Percentiles rank a stretch among this genome's conserved stretches.
Conservation (phyloP, 75 land plant genomes). For the Selaginella moellendorffii region DNA sequence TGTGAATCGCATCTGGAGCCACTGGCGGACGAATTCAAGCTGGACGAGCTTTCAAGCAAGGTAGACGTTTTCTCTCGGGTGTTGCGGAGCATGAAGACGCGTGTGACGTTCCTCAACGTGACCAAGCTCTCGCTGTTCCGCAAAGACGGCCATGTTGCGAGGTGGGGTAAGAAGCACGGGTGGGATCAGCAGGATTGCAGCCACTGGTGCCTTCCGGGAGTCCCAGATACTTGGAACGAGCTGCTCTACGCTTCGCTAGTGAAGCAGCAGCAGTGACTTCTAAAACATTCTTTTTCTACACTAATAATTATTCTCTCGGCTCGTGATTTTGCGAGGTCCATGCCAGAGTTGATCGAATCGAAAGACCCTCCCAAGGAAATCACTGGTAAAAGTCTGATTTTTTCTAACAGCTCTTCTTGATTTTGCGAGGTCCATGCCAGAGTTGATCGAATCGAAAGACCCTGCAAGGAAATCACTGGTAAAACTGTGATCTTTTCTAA, state of each 20-base stretch:
- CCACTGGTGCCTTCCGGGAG: constrained; percentile 86
- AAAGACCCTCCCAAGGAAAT: too few relatives aligned
- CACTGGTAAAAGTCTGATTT: too few relatives aligned
- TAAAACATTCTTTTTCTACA: too few relatives aligned
- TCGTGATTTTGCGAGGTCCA: too few relatives aligned
- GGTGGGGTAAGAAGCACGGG: not conserved
- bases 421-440: too few relatives aligned
- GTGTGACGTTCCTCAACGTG: constrained; percentile 49
- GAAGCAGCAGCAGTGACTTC: too few relatives aligned
- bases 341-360: too few relatives aligned
- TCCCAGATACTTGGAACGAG: constrained; percentile 84
- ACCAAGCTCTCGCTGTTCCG: constrained; percentile 60
- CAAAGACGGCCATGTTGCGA: constrained; percentile 69
- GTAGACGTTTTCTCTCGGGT: constrained; percentile 14
- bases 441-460: too few relatives aligned
- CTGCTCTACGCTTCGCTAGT: constrained; percentile 39
- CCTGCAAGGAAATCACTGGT: too few relatives aligned
- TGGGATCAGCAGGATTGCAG: constrained; percentile 47
- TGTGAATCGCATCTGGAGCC: constrained; percentile 44
- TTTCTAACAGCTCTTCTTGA: too few relatives aligned
- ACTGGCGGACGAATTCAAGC: constrained; percentile 34
- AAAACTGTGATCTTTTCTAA: too few relatives aligned
- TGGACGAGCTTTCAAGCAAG: constrained; percentile 24
- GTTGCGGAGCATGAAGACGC: constrained; percentile 31
- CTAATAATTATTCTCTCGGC: too few relatives aligned